Base-by-base conservation (phyloP, 305 asterid species). In the Withania somnifera region DNA sequence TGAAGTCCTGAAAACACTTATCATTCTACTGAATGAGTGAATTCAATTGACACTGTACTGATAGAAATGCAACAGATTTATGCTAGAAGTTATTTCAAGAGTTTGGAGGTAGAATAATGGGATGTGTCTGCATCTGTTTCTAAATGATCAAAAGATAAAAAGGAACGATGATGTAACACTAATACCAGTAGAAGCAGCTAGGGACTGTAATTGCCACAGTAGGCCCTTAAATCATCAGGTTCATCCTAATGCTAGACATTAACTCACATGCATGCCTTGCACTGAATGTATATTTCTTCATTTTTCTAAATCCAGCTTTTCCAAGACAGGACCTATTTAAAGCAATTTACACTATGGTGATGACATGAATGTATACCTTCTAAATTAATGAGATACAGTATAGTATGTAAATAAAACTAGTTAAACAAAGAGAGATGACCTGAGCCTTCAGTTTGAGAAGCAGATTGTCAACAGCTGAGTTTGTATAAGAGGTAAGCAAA, bases 391-490 rank as follows among this genome's bases (percentile, higher is more conserved):
- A 75, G 38, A 75, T 28, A 75, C 61, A 15, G 0, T 28, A 24
- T 45, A 45, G 79, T 67, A 22, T 36, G 76, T n/a, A 67, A 67
- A 67, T 36, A 67, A 67, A 67, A 5, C n/a, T 24, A 71, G 79
- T 24, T 24, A 71, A 22, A 45, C 19, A 71, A 71, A 45, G 58
- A 71, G 86, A 87, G 64, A 79, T 86, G 84, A 96, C 99, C 98
- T 94, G 97, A 85, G 92, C 91, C 91, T 92, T 94, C 90, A 96
- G 75, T 87, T 94, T 96, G 90, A 92, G 90, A 73, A 96, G 93
- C 84, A 96, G 86, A 90, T 93, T 96, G 87, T 96, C 99, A 84
- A 96, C 95, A 77, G 99, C 98, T 67, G 98, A 91, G 88, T 93
- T 91, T 80, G 93, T 93, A 92, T 93, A 91, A 75, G 98, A 93